Evolutionary conservation across 1,284 basidiomycete genomes (phyloP), one percentile per base, ranked within the genome.

Genomic region (Mycosarcoma mackinlayi): DNA sequence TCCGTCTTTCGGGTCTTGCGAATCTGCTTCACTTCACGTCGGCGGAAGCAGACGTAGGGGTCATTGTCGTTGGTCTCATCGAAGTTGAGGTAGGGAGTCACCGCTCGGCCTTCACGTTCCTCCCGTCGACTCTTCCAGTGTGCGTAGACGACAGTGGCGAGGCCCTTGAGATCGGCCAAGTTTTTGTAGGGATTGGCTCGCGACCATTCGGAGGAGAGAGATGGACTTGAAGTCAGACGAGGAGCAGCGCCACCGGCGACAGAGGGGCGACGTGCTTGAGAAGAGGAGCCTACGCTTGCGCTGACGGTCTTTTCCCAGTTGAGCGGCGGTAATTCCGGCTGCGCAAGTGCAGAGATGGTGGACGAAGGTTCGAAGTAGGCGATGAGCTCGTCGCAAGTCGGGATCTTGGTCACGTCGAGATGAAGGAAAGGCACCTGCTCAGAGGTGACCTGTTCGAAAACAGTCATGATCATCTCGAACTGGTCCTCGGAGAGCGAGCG

Each of bases 41-140:
- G 88, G 37, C 96, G 90, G 87, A 99, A 98, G 84, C 96, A 99
- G 48, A 98, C 93, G 73, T 98, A 98, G 0, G 96, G 96, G 80
- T 98, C 94, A 62, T 93, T 94, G 50, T 91, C 89, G 83, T 97
- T 95, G 33, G 91, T 88, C 84, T 98, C 95, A 83, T 98, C 94
- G 70, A 88, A 81, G 64, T 81, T 82, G 58, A 82, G 73, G n/a
- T 27, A 42, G 0, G 80, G 78, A 3, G 62, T 66, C 14, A 82
- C 72, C 6, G 68, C 18, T 31, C 73, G 75, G 16, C 80, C 80
- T 38, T 76, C 73, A 10, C 76, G 67, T 11, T 79, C 78, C 25
- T 81, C 75, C 4, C 79, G 66, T 4, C 79, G 72, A 24, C 76
- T 63, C 53, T 79, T 78, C 80, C 80, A 82, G 58, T 76, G 79